Base-by-base conservation (phyloP, 192 early-diverging fungal species). In the Podila epicladia region DNA sequence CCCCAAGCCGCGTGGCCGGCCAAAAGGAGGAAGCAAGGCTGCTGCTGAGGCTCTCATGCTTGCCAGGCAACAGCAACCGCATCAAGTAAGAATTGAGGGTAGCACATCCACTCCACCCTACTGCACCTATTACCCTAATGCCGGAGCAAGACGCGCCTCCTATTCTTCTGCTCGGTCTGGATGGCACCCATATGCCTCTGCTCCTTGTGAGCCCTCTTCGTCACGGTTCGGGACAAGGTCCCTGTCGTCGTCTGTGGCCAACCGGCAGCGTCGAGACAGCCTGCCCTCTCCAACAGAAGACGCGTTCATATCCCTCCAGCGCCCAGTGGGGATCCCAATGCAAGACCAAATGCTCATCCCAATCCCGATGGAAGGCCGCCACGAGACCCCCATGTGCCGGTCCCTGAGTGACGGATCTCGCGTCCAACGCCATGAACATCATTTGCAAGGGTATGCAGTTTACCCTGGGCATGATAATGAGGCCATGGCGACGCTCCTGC, bases 1-100 rank as follows among this genome's bases (percentile, higher is more conserved):
- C 4, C 75, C 75, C 32, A 79, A 79, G 32, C 69, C 68, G 4
- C 58, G 75, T n/a, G 75, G 75, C 7, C 75, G 75, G 11, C 75
- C 75, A 48, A 79, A 79, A 20, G 70, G 70, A 41, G 65, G 64
- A 2, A 79, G 70, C 38, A 79, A 79, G 38, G 29, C 35, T 28
- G 65, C 70, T 11, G 62, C 77, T 1, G 48, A 65, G 15, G 64
- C 64, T 55, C 19, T 55, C 53, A 55, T 24, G 53, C 12, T 55
- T 24, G 22, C 53, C 24, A n/a, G 53, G 24, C 53, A 55, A 4
- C 53, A 55, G 19, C 53, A 55, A 22, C 19, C 8, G n/a, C 5
- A 55, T 6, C 53, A 55, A 55, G 53, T 2, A 45, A 45, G 41
- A 17, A 45, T 11, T 15, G 41, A 17, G 41, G 2, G 41, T 45